phyloP scores from a whole-genome alignment of 176 grass and related monocot species.

The Musa troglodytarum region DNA sequence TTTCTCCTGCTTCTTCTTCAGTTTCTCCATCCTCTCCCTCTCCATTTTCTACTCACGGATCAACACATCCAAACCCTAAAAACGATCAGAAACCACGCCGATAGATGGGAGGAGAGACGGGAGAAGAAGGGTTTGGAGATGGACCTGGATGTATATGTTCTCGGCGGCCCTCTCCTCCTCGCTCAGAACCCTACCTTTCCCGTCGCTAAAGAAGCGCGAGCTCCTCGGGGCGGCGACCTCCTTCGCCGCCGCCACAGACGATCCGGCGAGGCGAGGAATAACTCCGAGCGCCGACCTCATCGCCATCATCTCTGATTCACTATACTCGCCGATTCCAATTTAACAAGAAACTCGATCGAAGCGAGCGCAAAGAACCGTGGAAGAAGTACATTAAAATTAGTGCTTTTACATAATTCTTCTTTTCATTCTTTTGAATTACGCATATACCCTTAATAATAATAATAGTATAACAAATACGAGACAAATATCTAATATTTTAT shows the following conservation, averaged over 20 bases:
- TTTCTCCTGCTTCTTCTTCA: conserved; percentile 53
- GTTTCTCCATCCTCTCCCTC: conserved; percentile 77
- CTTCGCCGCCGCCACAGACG: conserved; percentile 24
- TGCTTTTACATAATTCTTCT: no score
- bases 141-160: conserved; percentile 79
- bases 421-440: no score
- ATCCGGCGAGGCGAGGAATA: background rate
- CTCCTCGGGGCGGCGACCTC: conserved; percentile 4
- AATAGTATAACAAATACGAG: no score
- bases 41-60: conserved; percentile 74
- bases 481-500: no score
- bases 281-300: background rate
- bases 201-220: conserved; percentile 60
- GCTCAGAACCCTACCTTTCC: conserved; percentile 54
- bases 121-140: background rate
- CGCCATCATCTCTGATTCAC: conserved; percentile 8
- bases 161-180: conserved; percentile 84
- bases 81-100: background rate
- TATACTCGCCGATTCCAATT: background rate
- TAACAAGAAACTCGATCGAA: background rate
- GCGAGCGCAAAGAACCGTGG: background rate
- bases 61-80: background rate
- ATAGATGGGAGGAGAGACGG: background rate
- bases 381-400: no score
- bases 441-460: no score